Base-by-base conservation (phyloP, 768 basidiomycete species). In the Pleurotus platypus region DNA sequence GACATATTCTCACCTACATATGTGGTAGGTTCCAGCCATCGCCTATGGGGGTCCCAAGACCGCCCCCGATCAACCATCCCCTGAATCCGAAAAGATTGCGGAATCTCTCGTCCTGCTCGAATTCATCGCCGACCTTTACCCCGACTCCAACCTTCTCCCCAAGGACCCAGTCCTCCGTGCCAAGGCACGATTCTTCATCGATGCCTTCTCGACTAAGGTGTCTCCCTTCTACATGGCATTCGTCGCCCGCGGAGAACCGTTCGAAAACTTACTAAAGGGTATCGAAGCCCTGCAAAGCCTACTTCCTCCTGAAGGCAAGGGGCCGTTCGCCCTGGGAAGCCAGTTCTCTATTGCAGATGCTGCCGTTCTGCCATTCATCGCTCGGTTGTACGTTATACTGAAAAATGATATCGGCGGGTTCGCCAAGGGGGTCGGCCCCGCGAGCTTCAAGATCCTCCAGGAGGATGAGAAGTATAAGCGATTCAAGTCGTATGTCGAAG, bases 101-200 rank as follows among this genome's bases (percentile, higher is more conserved):
- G 87, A 89, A 64, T 87, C 85, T 3, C 79, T 82, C 48, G 72
- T 87, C 39, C 79, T 88, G 56, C 71, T 87, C 53, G 85, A 89
- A 64, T 83, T 89, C 69, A 66, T 88, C 56, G 83, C 83, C 8
- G 86, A 87, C 64, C 70, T 86, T 55, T 80, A 73, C 65, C 78
- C 79, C 1, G 65, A 74, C 26, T 72, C 78, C 24, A 55, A 62
- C 37, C 70, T 87, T 37, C 74, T 84, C 9, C 86, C 86, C 2
- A 66, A 69, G 8, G 81, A 85, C 64, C 82, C 82, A 0, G 75
- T 87, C 37, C 62, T 65, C 5, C 80, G 84, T 35, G 86, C 87
- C 37, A 73, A 78, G 56, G 79, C 75, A 5, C 82, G 86, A 20
- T 82, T 87, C 69, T 85, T 87, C 71, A 77, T 83, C 65, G 83